Evolutionary conservation across 73 alveolate species (phyloP).

Genomic region (Symbiodinium natans): DNA sequence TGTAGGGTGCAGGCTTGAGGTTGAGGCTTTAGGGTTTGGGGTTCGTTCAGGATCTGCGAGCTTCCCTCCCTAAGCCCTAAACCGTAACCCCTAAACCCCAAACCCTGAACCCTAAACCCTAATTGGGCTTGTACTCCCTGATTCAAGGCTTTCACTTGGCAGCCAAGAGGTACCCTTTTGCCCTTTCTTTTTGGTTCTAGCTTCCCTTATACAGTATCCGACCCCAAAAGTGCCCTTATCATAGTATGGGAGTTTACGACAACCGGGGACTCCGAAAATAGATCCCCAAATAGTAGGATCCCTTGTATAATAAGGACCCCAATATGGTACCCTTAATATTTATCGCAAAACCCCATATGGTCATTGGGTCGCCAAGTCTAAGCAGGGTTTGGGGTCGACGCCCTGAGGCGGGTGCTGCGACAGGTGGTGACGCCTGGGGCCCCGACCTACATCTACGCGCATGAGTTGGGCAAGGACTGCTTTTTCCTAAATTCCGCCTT

Average conservation of each 20-base stretch:
- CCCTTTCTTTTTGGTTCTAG: too few species aligned
- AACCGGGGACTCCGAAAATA: too few species aligned
- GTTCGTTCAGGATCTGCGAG: neutral
- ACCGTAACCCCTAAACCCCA: neutral
- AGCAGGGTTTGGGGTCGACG: too few species aligned
- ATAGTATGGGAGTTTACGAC: neutral
- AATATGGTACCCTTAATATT: neutral
- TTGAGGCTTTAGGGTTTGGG: neutral
- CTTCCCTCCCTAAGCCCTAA: neutral
- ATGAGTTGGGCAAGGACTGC: constrained; percentile 35
- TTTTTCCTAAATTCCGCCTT: neutral
- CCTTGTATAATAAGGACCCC: neutral
- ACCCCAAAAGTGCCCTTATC: too few species aligned
- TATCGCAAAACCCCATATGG: too few species aligned
- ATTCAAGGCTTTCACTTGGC: too few species aligned
- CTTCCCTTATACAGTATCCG: too few species aligned
- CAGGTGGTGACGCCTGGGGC: constrained; percentile 67
- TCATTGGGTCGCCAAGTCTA: too few species aligned
- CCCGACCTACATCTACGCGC: constrained; percentile 44
- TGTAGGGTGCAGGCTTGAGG: neutral
- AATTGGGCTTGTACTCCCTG: too few species aligned
- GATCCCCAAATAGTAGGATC: too few species aligned
- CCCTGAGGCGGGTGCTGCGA: constrained; percentile 45
- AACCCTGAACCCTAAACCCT: neutral
- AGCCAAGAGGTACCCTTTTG: too few species aligned